These are phyloP conservation scores for Colletotrichum sp. DNA, from an alignment of 2,329 filamentous ascomycete genomes.

Conservation along the genomic window DNA sequence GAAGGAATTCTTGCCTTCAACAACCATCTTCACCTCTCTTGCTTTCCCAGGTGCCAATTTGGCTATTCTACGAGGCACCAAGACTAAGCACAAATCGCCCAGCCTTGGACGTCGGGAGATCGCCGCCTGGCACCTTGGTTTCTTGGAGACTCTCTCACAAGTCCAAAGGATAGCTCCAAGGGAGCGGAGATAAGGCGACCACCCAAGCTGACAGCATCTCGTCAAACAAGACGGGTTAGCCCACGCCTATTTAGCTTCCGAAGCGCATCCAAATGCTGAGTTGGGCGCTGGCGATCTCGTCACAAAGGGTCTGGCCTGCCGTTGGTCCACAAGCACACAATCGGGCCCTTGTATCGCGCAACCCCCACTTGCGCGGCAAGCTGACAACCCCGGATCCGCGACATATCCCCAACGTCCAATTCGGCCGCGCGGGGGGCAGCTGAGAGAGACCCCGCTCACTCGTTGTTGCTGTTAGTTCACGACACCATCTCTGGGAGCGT, in stretches of 20 bases:
- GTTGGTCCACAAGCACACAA: constrained; percentile 17
- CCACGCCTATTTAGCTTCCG: not conserved
- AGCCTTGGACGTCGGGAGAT: not conserved
- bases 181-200: not conserved
- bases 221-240: not conserved
- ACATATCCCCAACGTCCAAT: not conserved
- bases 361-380: not conserved
- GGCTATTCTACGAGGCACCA: not conserved
- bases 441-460: not conserved
- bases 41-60: not conserved
- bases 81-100: not conserved
- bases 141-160: not conserved
- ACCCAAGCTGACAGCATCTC: not conserved
- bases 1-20: not conserved
- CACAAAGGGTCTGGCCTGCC: not conserved
- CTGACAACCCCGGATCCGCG: constrained; percentile 6
- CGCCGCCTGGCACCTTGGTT: not conserved
- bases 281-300: not conserved
- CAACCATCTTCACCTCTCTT: not conserved
- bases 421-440: not conserved
- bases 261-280: not conserved
- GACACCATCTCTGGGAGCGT: not conserved
- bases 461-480: not conserved
- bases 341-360: constrained; percentile 18
- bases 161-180: not conserved